Percentiles rank a stretch among this genome's conserved stretches.
phyloP scores from a whole-genome alignment of 352 stramenopile species.

The Pythium sukuiense region DNA sequence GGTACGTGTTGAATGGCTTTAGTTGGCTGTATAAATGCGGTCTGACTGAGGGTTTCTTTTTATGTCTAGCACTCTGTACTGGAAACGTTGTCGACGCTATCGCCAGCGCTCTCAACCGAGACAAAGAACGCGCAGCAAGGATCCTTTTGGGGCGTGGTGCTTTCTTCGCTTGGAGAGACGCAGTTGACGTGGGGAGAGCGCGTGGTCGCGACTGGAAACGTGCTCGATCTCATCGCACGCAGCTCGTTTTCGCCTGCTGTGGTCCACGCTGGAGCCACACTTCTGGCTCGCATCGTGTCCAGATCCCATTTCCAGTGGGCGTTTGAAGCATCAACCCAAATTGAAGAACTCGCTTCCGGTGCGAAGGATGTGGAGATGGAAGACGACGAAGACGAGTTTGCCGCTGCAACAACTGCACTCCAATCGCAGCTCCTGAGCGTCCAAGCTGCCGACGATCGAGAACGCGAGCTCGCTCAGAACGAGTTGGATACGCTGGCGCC shows the following conservation, averaged over 20 bases:
- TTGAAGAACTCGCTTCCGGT: not conserved
- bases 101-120: not conserved
- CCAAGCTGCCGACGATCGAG: not conserved
- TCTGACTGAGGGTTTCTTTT: not conserved
- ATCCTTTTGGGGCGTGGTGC: slow-evolving; percentile 12
- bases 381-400: slow-evolving; percentile 17
- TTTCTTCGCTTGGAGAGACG: not conserved
- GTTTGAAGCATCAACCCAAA: slow-evolving; percentile 6
- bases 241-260: slow-evolving; percentile 12
- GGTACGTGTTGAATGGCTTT: slow-evolving; percentile 13
- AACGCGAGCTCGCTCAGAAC: not conserved
- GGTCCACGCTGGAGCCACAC: not conserved
- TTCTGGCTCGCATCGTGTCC: slow-evolving; percentile 11
- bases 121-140: not conserved
- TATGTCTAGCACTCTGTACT: slow-evolving; percentile 3
- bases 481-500: slow-evolving; percentile 13
- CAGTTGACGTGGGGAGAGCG: slow-evolving; percentile 15
- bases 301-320: slow-evolving; percentile 26
- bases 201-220: slow-evolving; percentile 21
- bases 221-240: slow-evolving; percentile 19
- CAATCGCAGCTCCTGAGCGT: not conserved
- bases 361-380: slow-evolving; percentile 26
- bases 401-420: not conserved
- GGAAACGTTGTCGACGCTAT: not conserved
- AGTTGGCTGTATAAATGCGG: not conserved